Percentiles rank a stretch among this genome's conserved stretches.
phyloP scores from a whole-genome alignment of 306 rosid genomes.

The Quercus mongolica region DNA sequence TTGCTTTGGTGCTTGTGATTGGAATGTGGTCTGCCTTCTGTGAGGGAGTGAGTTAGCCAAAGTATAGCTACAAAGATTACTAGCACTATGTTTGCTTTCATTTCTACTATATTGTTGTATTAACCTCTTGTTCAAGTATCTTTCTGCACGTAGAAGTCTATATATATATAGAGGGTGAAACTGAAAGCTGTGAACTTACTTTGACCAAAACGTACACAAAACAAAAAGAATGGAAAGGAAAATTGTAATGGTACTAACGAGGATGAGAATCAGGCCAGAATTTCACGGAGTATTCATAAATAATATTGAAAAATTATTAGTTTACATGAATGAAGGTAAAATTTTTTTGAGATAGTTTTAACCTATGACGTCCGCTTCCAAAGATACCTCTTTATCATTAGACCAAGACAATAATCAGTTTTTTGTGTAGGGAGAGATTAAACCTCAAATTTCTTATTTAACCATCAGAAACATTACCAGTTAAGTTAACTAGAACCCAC shows the following conservation, averaged over 20 bases:
- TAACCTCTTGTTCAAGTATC: not conserved
- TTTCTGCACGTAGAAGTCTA: constrained; percentile 8
- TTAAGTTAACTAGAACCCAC: no score
- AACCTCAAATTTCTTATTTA: no score
- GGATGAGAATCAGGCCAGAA: no score
- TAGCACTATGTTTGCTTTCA: constrained; percentile 47
- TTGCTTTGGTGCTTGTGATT: constrained; percentile 12
- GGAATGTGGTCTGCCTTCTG: constrained; percentile 23
- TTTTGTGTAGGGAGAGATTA: fast-evolving
- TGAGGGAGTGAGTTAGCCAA: constrained; percentile 32
- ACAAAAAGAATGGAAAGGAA: no score
- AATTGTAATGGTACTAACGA: no score
- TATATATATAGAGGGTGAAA: not conserved
- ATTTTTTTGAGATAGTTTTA: fast-evolving
- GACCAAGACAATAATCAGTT: fast-evolving
- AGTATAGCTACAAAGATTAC: constrained; percentile 30
- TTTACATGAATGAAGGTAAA: no score
- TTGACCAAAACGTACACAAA: not conserved
- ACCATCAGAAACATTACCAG: no score
- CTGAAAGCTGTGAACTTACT: not conserved
- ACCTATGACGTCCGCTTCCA: fast-evolving
- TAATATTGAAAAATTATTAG: no score
- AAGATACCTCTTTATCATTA: fast-evolving
- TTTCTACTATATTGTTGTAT: constrained; percentile 18
- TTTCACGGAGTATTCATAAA: no score